Percentiles rank a stretch among this genome's conserved stretches.
Evolutionary conservation across 1,284 basidiomycete genomes (phyloP).

Genomic region (Malassezia globosa): DNA sequence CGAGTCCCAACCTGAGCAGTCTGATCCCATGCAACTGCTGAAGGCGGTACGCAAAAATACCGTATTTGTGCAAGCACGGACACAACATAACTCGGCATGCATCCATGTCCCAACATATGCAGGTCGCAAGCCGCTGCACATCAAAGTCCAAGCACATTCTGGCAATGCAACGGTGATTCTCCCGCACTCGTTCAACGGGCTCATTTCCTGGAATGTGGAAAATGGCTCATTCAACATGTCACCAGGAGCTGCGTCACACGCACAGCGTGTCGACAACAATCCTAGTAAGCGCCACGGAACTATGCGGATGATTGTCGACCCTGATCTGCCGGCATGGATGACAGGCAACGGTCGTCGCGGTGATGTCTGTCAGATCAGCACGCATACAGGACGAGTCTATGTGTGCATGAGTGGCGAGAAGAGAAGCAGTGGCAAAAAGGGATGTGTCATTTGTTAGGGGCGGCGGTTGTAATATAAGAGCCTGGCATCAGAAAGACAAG

Average conservation of each 20-base stretch:
- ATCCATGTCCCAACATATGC: slow-evolving; percentile 18
- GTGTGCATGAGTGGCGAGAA: slow-evolving; percentile 11
- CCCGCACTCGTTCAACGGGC: slow-evolving; percentile 28
- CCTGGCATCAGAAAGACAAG: too few relatives aligned
- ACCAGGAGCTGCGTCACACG: slow-evolving; percentile 18
- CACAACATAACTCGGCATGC: slow-evolving; percentile 11
- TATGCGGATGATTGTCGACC: slow-evolving; percentile 20
- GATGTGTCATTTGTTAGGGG: slow-evolving; percentile 8
- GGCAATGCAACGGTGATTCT: slow-evolving; percentile 28
- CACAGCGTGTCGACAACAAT: slow-evolving; percentile 20
- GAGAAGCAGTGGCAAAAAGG: background rate
- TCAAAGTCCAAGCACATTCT: slow-evolving; percentile 21
- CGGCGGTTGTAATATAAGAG: too few relatives aligned
- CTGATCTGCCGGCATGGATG: slow-evolving; percentile 15
- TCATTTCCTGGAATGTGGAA: slow-evolving; percentile 31
- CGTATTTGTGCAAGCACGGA: slow-evolving; percentile 8
- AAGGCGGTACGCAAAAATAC: slow-evolving; percentile 6
- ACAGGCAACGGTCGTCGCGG: slow-evolving; percentile 23
- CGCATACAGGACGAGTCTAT: slow-evolving; percentile 19
- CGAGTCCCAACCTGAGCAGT: background rate
- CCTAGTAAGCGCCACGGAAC: slow-evolving; percentile 29
- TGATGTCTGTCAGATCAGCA: slow-evolving; percentile 23
- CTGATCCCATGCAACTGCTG: background rate
- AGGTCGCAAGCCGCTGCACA: slow-evolving; percentile 24
- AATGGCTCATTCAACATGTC: slow-evolving; percentile 29